phyloP scores from a whole-genome alignment of 257 asterid genomes.

The Solanum arcanum region DNA sequence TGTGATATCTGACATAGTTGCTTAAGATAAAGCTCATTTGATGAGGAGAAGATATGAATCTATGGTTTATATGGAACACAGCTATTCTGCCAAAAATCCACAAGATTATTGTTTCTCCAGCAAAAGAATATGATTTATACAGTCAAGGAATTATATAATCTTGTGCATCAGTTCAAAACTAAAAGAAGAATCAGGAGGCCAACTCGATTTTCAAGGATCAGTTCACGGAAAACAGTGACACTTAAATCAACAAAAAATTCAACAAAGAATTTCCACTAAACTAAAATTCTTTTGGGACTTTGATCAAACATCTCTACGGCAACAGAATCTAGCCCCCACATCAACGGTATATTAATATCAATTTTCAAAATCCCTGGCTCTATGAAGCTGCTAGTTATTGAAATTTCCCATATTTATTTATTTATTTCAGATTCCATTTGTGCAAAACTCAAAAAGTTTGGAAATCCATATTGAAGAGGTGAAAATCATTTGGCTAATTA shows the following conservation, averaged over 20 bases:
- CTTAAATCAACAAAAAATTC: neutral
- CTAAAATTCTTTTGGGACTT: no score
- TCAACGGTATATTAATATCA: neutral
- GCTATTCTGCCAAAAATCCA: neutral
- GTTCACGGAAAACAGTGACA: neutral
- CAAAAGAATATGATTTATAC: neutral
- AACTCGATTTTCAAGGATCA: neutral
- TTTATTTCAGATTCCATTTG: neutral
- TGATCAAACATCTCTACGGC: no score
- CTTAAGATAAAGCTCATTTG: neutral
- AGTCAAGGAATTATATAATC: neutral
- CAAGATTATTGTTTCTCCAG: neutral
- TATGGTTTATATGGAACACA: neutral
- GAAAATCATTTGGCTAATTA: neutral
- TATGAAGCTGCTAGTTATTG: no score
- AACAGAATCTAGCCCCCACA: neutral
- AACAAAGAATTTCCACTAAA: no score
- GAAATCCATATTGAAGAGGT: neutral
- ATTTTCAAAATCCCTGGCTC: neutral
- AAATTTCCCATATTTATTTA: neutral
- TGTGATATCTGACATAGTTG: neutral
- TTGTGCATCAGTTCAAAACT: neutral
- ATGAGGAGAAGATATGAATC: neutral
- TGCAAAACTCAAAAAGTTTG: neutral
- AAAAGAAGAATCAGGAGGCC: neutral